A percentile compares a stretch with the other conserved stretches of the same genome.
Evolutionary conservation across 257 asterid genomes (phyloP).

Genomic region (Primulina huaijiensis): DNA sequence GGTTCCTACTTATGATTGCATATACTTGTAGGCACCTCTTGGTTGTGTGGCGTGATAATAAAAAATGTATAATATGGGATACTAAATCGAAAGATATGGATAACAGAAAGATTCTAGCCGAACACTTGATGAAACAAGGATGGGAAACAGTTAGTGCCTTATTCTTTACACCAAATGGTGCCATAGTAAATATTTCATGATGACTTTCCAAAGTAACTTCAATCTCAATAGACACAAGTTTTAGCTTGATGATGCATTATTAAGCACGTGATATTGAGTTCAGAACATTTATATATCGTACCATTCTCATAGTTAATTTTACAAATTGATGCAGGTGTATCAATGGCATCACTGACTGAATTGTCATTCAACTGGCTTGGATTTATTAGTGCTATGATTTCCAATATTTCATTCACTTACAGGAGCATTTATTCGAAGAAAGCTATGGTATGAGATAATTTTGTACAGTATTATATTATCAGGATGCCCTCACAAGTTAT

Average conservation of each 20-base stretch:
- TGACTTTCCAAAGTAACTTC: neutral
- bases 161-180: neutral
- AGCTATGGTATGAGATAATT: constrained; percentile 70
- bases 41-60: neutral
- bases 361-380: constrained; percentile 96
- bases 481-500: constrained; percentile 6
- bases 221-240: neutral
- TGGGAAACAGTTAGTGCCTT: neutral
- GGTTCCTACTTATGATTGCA: neutral
- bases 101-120: neutral
- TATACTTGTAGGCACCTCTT: neutral
- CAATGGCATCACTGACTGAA: constrained; percentile 97
- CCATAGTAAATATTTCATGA: neutral
- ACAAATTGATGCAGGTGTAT: constrained; percentile 68
- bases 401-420: constrained; percentile 97
- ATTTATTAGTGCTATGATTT: constrained; percentile 93
- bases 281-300: neutral
- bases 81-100: neutral
- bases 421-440: constrained; percentile 98
- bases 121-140: neutral
- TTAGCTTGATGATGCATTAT: neutral
- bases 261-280: neutral
- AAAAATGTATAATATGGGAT: neutral
- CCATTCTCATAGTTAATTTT: constrained; percentile 19
- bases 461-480: constrained; percentile 9